Conservation (phyloP, 2,329 filamentous ascomycete genomes). For the Alternaria arbusti region DNA sequence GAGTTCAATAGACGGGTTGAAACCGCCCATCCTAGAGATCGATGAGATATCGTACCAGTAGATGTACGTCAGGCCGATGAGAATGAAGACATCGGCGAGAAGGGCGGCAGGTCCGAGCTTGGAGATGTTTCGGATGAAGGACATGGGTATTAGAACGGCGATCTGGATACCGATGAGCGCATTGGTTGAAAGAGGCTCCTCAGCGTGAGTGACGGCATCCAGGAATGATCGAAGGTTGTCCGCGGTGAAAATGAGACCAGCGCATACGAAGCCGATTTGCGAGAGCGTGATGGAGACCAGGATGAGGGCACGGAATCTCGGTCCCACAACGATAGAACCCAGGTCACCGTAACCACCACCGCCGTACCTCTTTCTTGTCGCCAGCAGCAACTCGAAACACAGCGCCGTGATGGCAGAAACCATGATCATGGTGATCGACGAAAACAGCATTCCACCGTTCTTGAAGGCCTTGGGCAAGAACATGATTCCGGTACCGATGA, state of each 20-base stretch:
- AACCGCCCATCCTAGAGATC: constrained; percentile 61
- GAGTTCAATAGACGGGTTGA: constrained; percentile 66
- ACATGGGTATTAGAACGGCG: constrained; percentile 68
- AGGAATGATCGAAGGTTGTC: constrained; percentile 75
- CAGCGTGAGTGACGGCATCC: constrained; percentile 63
- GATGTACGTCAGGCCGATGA: constrained; percentile 74
- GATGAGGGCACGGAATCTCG: constrained; percentile 68
- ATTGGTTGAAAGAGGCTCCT: constrained; percentile 60
- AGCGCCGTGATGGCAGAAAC: constrained; percentile 71
- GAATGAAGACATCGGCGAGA: constrained; percentile 74
- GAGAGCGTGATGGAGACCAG: constrained; percentile 74
- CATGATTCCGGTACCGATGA: constrained; percentile 82
- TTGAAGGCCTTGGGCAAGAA: constrained; percentile 80
- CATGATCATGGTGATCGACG: constrained; percentile 69
- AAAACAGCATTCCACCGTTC: constrained; percentile 79
- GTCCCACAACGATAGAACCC: constrained; percentile 64
- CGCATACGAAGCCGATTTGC: constrained; percentile 79
- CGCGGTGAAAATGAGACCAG: constrained; percentile 77
- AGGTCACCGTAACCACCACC: constrained; percentile 79
- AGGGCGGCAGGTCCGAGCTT: constrained; percentile 74
- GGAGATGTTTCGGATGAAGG: constrained; percentile 76
- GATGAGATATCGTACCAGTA: constrained; percentile 72
- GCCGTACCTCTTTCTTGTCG: constrained; percentile 68
- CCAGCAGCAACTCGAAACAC: constrained; percentile 74
- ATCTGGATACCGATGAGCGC: constrained; percentile 71